phyloP scores from a whole-genome alignment of 805 yeast genomes.

The Saturnispora bothae region DNA sequence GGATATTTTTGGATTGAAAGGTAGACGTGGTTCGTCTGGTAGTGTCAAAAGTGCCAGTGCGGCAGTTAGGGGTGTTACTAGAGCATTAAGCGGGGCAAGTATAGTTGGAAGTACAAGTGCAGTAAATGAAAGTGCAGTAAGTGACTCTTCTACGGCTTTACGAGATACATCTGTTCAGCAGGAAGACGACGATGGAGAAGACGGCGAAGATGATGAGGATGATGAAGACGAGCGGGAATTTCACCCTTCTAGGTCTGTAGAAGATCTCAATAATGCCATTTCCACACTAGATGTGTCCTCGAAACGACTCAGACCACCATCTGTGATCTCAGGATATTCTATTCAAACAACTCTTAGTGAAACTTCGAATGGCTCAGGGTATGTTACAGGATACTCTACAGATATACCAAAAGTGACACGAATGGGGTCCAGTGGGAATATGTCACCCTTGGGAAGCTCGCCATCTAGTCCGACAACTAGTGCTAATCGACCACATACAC shows the following conservation, averaged over 20 bases:
- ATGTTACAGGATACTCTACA: conserved; percentile 28
- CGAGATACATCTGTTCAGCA: background rate
- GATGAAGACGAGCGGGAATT: conserved; percentile 1
- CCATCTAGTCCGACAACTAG: too few relatives aligned
- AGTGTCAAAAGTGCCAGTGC: too few relatives aligned
- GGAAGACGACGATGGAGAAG: conserved; percentile 1
- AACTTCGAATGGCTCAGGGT: conserved; percentile 35
- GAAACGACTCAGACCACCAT: conserved; percentile 32
- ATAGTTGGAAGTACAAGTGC: too few relatives aligned
- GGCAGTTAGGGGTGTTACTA: background rate
- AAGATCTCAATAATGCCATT: conserved; percentile 1
- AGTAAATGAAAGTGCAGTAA: background rate
- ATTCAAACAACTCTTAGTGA: conserved; percentile 41
- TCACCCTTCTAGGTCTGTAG: too few relatives aligned
- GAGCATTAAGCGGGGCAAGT: background rate
- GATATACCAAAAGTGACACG: conserved; percentile 13
- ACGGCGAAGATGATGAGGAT: conserved; percentile 2
- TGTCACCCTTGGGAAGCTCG: conserved; percentile 19
- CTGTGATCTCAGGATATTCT: conserved; percentile 42
- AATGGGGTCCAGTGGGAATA: background rate
- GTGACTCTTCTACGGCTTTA: background rate
- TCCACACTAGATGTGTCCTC: background rate
- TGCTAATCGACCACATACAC: too few relatives aligned
- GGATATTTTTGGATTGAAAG: too few relatives aligned
- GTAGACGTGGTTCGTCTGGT: too few relatives aligned